Base-by-base conservation (phyloP, 2,329 filamentous ascomycete species). In the Simplicillium aogashimaense region DNA sequence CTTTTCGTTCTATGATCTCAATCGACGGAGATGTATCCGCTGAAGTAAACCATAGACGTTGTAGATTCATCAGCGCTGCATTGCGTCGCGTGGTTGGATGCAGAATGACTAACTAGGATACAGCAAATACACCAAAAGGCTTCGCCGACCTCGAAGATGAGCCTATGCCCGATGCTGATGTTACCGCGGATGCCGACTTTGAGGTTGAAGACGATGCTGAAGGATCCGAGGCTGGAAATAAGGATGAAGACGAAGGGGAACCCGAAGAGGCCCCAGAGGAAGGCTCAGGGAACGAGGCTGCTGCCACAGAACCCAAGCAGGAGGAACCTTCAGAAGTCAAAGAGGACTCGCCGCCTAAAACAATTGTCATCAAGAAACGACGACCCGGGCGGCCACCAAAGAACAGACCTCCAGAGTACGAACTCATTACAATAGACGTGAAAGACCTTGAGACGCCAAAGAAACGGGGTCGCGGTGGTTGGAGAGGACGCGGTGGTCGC, bases 331-430 rank as follows among this genome's bases (percentile, higher is more conserved):
- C 44, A 18, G 36, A 65, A 2, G 60, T 53, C 30, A 75, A 76
- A 52, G 69, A 74, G 10, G 69, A 73, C 2, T 67, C 70, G 1
- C 72, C 74, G 15, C 67, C 69, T 2, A 78, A 78, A 18, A 76
- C 70, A 36, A 73, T 75, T 17, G 72, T 83, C 35, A 72, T 87
- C 44, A 78, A 85, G 40, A 77, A 83, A 53, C 85, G 85, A 60
- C 80, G 87, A 39, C 72, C 89, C n/a, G 88, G 88, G 15, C 78
- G 88, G 11, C 87, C 87, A 3, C 86, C 87, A 1, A 94, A 92
- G 70, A 89, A 88, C 57, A 75, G 79, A 37, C 85, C 84, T 1
- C 78, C 86, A 4, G 86, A 87, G 56, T 90, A 83, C 78, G 81
- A 89, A 32, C 30, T 32, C 55, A 65, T 69, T 34, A 72, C 75